These are phyloP conservation scores for Cyberlindnera saturnus DNA, from an alignment of 805 yeast species.

Conservation along the genomic window DNA sequence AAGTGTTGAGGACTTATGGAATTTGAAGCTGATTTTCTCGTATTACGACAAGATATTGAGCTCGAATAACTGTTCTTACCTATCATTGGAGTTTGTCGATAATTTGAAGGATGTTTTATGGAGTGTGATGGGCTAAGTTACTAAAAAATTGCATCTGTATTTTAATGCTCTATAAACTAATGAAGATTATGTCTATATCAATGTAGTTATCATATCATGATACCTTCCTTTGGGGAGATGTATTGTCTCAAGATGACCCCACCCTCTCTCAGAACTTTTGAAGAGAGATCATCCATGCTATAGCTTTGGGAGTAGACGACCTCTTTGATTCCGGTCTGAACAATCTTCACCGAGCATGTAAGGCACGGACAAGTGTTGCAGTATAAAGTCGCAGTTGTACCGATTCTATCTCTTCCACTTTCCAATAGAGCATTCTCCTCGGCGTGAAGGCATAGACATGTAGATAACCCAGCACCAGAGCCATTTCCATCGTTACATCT, in stretches of 20 bases:
- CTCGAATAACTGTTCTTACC: slow-evolving; percentile 32
- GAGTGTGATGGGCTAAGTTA: slow-evolving; percentile 9
- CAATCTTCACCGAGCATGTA: slow-evolving; percentile 92
- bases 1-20: slow-evolving; percentile 54
- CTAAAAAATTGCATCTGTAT: neutral
- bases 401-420: slow-evolving; percentile 85
- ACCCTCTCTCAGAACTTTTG: slow-evolving; percentile 65
- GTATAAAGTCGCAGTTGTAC: slow-evolving; percentile 58
- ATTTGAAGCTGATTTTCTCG: slow-evolving; percentile 53
- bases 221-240: slow-evolving; percentile 23
- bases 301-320: slow-evolving; percentile 92
- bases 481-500: slow-evolving; percentile 73
- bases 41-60: slow-evolving; percentile 42
- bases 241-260: slow-evolving; percentile 67
- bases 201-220: slow-evolving; percentile 4
- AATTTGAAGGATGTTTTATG: slow-evolving; percentile 41
- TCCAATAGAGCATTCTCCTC: slow-evolving; percentile 95
- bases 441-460: slow-evolving; percentile 93
- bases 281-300: slow-evolving; percentile 82
- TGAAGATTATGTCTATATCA: neutral
- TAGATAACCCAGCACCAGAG: slow-evolving; percentile 60
- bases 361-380: slow-evolving; percentile 98
- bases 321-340: slow-evolving; percentile 84
- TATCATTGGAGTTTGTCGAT: slow-evolving; percentile 48
- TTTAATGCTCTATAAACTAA: neutral